Conservation (phyloP, 1,284 basidiomycete species). For the Cutaneotrichosporon spelunceum region DNA sequence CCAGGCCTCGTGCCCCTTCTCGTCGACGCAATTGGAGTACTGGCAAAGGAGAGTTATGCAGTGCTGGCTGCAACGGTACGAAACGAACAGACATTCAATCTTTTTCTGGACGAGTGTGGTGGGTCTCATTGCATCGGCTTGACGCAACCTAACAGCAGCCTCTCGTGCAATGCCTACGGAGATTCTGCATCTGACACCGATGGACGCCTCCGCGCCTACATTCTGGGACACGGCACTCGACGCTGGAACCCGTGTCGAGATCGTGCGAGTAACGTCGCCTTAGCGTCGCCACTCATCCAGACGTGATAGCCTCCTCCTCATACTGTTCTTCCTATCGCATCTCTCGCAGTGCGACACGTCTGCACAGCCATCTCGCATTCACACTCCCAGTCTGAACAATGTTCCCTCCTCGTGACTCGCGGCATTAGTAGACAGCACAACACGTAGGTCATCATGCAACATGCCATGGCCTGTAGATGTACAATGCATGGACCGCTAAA, state of each 20-base stretch:
- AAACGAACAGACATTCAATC: slow-evolving; percentile 45
- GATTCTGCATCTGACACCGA: slow-evolving; percentile 28
- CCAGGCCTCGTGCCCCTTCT: slow-evolving; percentile 48
- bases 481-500: slow-evolving; percentile 10
- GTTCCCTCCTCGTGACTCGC: background rate
- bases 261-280: slow-evolving; percentile 30
- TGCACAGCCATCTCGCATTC: background rate
- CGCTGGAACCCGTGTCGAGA: slow-evolving; percentile 33
- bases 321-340: no score
- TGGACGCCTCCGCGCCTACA: slow-evolving; percentile 28
- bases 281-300: background rate
- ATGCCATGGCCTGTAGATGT: slow-evolving; percentile 1
- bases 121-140: background rate
- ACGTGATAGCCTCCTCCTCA: background rate
- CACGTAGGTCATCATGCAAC: slow-evolving; percentile 7
- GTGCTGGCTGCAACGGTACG: slow-evolving; percentile 50
- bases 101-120: slow-evolving; percentile 42
- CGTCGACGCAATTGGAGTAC: slow-evolving; percentile 36
- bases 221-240: slow-evolving; percentile 49
- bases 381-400: background rate
- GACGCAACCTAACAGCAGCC: slow-evolving; percentile 9
- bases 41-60: slow-evolving; percentile 23
- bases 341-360: background rate
- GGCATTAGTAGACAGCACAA: background rate
- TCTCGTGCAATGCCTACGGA: background rate